Evolutionary conservation across 2,329 filamentous ascomycete species (phyloP), one percentile per base, ranked within the genome.

Genomic region (Neoscytalidium dimidiatum): DNA sequence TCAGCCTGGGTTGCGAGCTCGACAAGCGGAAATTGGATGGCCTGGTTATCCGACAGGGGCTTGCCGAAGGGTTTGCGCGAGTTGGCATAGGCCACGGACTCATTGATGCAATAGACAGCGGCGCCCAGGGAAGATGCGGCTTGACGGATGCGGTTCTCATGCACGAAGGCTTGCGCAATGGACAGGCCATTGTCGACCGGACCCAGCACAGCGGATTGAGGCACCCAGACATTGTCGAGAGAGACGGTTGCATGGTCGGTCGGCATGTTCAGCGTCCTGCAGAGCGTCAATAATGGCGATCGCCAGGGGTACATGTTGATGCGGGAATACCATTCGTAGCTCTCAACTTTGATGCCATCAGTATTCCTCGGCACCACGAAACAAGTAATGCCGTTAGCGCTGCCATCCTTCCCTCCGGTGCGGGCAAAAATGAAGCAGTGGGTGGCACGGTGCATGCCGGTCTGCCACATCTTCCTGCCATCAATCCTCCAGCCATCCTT

Each of bases 111-210:
- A 75, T 84, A 89, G 53, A 82, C 77, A 7, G 87, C 86, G 1
- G 86, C 83, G 48, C 86, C 85, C 44, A 86, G 83, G 0, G 83
- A 86, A 8, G 83, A 85, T 1, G 86, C 86, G 1, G 86, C 86
- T 76, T 89, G 86, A n/a, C 87, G 82, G 69, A 89, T 86, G 49
- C 86, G 83, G 73, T 89, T 89, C 71, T 89, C 86, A 73, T 89
- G 85, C 2, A 88, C 86, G 72, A 89, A 89, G 2, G 86, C 86
- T 76, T 89, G 86, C 0, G 62, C 86, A 56, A 89, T 84, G 23
- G 83, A 81, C 4, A 89, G 80, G 9, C 86, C 86, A 48, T 81
- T 78, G 67, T 85, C 82, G 9, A 84, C 68, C 1, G 78, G 76
- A 0, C 86, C 86, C 1, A 89, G 77, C 35, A 88, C 76, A 1